Percentiles rank a stretch among this genome's conserved stretches.
These are phyloP conservation scores for Aureobasidium zeae DNA, from an alignment of 2,329 filamentous ascomycete species.

Conservation along the genomic window DNA sequence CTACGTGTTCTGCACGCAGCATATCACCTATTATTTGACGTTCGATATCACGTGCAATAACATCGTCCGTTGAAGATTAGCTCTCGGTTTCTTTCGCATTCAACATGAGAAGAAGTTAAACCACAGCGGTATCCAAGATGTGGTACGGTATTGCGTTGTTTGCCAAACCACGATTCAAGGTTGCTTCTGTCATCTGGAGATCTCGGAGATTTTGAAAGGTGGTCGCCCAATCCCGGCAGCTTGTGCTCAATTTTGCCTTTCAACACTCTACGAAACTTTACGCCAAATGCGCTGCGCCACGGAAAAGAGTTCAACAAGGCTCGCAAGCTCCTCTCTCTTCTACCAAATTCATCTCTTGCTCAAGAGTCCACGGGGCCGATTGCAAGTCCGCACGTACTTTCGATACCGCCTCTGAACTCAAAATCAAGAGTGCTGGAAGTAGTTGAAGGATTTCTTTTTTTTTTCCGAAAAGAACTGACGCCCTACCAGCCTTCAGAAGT, in stretches of 20 bases:
- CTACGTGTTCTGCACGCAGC: no score
- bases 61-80: not conserved
- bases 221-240: not conserved
- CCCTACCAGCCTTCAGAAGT: no score
- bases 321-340: no score
- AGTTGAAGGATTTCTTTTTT: no score
- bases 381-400: no score
- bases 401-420: no score
- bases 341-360: no score
- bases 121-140: no score
- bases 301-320: not conserved
- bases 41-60: constrained; percentile 3
- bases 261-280: constrained; percentile 9
- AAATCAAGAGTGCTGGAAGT: no score
- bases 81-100: constrained; percentile 4
- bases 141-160: not conserved
- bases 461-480: no score
- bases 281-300: constrained; percentile 12
- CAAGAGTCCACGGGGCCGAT: no score
- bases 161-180: not conserved
- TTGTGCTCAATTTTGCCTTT: constrained; percentile 12
- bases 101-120: not conserved
- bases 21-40: no score
- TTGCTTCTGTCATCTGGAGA: not conserved
- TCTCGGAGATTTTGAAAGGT: constrained; percentile 3